A percentile compares a stretch with the other conserved stretches of the same genome.
Conservation (phyloP, 2,329 filamentous ascomycete genomes). For the Tolypocladium sp. region DNA sequence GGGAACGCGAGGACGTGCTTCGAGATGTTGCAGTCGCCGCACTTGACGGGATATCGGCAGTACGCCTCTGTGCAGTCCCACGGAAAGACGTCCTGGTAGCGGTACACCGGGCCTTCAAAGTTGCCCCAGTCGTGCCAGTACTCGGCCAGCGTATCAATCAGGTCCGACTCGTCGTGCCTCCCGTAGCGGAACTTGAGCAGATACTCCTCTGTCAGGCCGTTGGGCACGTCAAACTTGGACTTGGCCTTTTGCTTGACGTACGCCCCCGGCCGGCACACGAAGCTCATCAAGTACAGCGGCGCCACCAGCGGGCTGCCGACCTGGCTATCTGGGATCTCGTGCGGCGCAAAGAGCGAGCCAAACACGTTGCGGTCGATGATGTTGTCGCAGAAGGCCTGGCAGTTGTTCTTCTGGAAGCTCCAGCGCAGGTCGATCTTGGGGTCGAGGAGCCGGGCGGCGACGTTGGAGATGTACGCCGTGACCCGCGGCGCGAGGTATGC, state of each 20-base stretch:
- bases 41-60: constrained; percentile 22
- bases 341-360: constrained; percentile 13
- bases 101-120: constrained; percentile 27
- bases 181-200: constrained; percentile 28
- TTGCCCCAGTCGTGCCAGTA: constrained; percentile 37
- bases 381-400: constrained; percentile 26
- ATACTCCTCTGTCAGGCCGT: constrained; percentile 33
- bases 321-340: background rate
- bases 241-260: constrained; percentile 14
- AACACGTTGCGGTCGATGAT: constrained; percentile 22
- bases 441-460: constrained; percentile 18
- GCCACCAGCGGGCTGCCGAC: background rate
- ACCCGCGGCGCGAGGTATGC: constrained; percentile 13
- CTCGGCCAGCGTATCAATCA: constrained; percentile 32
- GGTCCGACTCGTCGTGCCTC: constrained; percentile 28
- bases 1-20: constrained; percentile 36
- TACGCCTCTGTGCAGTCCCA: constrained; percentile 40
- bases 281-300: constrained; percentile 29
- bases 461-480: constrained; percentile 19
- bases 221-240: constrained; percentile 26
- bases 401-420: constrained; percentile 24
- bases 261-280: constrained; percentile 21
- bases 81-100: constrained; percentile 31
- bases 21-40: constrained; percentile 29
- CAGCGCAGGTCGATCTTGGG: constrained; percentile 17